Evolutionary conservation across 352 stramenopile species (phyloP), one percentile per base, ranked within the genome.

Genomic region (Phytophthora brassicae): DNA sequence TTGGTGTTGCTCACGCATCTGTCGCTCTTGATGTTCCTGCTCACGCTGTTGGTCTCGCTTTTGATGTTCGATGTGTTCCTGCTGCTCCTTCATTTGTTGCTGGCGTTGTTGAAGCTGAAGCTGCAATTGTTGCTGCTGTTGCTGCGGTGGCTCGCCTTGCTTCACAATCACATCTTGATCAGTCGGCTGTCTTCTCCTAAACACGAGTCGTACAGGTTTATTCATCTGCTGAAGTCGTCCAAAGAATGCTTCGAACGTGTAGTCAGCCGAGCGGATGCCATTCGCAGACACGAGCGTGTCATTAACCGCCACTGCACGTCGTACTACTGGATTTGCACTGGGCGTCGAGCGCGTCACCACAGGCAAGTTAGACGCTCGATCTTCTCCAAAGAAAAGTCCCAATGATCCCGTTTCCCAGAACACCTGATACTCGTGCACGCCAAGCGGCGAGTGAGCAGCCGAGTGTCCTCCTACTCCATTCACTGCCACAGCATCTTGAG

Each of bases 371-470:
- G 83, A 90, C 3, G 66, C 36, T 12, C 76, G 74, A 36, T 95
- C 76, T 54, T 95, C 86, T 0, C 81, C 86, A 63, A 95, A 95
- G 56, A 92, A 92, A 22, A 95, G 33, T n/a, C 86, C 86, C 6
- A 95, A 52, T 6, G 83, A 86, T 0, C 86, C 86, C 0, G 83
- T 90, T 41, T 90, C 83, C 86, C 86, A 95, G 43, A 81, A 79
- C 26, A 94, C 86, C 52, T 93, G 77, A 45, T 89, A 90, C 33
- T 88, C 76, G 35, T 81, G 67, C 13, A 45, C 19, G 14, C 58
- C 64, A 0, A 61, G 46, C 11, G 69, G 61, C 17, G 59, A 68
- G 20, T 60, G 54, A 4, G 46, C 46, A 7, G 39, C 39, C 7
- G 54, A 42, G n/a, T 56, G 41, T 16, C 20, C 23, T 13, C 28